These are phyloP conservation scores for Asclepias syriaca DNA, from an alignment of 257 asterid genomes.

Conservation along the genomic window DNA sequence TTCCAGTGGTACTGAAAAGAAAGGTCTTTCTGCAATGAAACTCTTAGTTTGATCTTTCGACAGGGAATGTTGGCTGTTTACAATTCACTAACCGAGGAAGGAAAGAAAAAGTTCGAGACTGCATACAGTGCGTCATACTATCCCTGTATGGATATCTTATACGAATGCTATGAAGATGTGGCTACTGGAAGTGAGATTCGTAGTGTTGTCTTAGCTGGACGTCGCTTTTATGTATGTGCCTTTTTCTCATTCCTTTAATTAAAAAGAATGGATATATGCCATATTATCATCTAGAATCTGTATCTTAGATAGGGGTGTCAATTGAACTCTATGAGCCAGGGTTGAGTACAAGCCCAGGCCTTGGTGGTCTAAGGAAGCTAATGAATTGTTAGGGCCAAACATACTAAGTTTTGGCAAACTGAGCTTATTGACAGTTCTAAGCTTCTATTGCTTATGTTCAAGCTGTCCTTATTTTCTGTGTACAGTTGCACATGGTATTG, in stretches of 20 bases:
- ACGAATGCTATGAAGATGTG: conserved; percentile 96
- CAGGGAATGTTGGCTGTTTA: conserved; percentile 96
- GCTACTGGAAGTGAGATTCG: conserved; percentile 89
- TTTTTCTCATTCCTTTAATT: background rate
- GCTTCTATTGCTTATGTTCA: background rate
- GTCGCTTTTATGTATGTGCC: conserved; percentile 76
- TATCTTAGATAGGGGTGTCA: background rate
- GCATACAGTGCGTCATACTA: conserved; percentile 90
- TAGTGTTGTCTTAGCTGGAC: conserved; percentile 96
- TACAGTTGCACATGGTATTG: background rate
- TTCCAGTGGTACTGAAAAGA: background rate
- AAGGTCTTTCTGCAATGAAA: background rate
- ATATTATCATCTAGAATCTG: background rate
- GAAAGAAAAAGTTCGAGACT: conserved; percentile 69
- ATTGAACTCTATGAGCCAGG: too few species aligned
- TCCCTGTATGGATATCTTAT: conserved; percentile 97
- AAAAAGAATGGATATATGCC: background rate
- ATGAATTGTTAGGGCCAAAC: too few species aligned
- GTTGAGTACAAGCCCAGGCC: too few species aligned
- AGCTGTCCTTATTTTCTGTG: background rate
- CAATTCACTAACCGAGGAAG: conserved; percentile 67
- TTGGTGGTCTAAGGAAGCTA: too few species aligned
- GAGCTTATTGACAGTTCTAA: too few species aligned
- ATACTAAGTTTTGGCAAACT: too few species aligned
- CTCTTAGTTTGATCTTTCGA: conserved; percentile 11